Conservation (phyloP, 2,329 filamentous ascomycete genomes). For the Rhynchosporium graminicola region DNA sequence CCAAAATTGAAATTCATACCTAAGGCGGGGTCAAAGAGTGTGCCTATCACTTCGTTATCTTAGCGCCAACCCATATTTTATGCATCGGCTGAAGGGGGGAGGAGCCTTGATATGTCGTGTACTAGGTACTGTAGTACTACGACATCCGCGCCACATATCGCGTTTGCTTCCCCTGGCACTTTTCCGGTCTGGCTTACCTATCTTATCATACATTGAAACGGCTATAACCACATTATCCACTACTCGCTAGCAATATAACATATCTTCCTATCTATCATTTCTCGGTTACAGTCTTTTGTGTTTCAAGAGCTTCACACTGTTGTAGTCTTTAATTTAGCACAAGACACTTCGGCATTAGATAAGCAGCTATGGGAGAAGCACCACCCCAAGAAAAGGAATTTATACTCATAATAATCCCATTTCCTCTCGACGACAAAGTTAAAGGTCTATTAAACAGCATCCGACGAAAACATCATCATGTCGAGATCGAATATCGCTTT, state of each 20-base stretch:
- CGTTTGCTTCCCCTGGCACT: neutral
- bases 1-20: neutral
- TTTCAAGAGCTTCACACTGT: no score
- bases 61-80: neutral
- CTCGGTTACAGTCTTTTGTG: no score
- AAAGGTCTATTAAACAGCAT: slow-evolving; percentile 43
- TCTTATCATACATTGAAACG: slow-evolving; percentile 7
- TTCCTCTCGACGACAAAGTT: slow-evolving; percentile 42
- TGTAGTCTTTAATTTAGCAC: neutral
- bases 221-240: neutral
- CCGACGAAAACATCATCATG: slow-evolving; percentile 46
- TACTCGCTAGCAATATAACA: neutral
- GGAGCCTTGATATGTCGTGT: neutral
- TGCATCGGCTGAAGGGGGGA: slow-evolving; percentile 5
- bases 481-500: slow-evolving; percentile 47
- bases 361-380: slow-evolving; percentile 48
- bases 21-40: slow-evolving; percentile 2
- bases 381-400: slow-evolving; percentile 41
- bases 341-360: neutral
- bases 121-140: neutral
- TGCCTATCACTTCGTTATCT: slow-evolving; percentile 14
- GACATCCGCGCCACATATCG: slow-evolving; percentile 15
- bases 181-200: neutral
- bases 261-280: neutral
- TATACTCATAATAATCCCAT: slow-evolving; percentile 48